These are phyloP conservation scores for Mycena belliarum DNA, from an alignment of 768 basidiomycete genomes.

Conservation along the genomic window DNA sequence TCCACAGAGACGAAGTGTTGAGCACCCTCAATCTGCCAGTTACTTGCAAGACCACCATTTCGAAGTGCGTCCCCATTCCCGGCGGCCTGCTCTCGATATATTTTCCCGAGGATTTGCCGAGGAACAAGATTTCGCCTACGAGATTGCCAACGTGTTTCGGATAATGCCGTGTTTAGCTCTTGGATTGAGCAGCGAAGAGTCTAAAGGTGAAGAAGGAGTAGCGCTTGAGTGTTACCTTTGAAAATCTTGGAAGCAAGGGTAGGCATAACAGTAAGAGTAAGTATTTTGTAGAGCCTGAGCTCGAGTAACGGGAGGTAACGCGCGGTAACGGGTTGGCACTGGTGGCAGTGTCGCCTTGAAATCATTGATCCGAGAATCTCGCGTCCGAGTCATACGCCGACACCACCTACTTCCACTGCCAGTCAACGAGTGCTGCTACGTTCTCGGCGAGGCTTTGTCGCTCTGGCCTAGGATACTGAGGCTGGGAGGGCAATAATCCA, in stretches of 20 bases:
- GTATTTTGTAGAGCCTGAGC: too few species aligned
- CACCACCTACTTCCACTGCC: background rate
- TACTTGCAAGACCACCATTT: conserved; percentile 23
- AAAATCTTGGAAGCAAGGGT: too few species aligned
- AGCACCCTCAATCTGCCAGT: conserved; percentile 19
- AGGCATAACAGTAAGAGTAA: too few species aligned
- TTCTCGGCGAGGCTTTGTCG: background rate
- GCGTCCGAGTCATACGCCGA: too few species aligned
- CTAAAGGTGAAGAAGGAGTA: conserved; percentile 1
- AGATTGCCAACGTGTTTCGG: conserved; percentile 6
- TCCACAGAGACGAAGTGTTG: conserved; percentile 22
- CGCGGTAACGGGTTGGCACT: too few species aligned
- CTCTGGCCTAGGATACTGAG: background rate
- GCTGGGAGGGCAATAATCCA: background rate
- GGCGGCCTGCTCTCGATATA: conserved; percentile 10
- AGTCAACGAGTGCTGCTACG: background rate
- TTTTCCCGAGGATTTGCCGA: conserved; percentile 16
- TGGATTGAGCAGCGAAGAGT: conserved; percentile 2
- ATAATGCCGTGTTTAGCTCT: background rate
- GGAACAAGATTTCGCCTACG: conserved; percentile 11
- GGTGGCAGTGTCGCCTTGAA: too few species aligned
- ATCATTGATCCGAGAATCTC: too few species aligned
- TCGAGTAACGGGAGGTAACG: too few species aligned
- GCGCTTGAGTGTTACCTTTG: too few species aligned
- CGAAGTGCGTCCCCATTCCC: conserved; percentile 12